Base-by-base conservation (phyloP, 2,329 filamentous ascomycete species). In the Fusarium sublunatum region DNA sequence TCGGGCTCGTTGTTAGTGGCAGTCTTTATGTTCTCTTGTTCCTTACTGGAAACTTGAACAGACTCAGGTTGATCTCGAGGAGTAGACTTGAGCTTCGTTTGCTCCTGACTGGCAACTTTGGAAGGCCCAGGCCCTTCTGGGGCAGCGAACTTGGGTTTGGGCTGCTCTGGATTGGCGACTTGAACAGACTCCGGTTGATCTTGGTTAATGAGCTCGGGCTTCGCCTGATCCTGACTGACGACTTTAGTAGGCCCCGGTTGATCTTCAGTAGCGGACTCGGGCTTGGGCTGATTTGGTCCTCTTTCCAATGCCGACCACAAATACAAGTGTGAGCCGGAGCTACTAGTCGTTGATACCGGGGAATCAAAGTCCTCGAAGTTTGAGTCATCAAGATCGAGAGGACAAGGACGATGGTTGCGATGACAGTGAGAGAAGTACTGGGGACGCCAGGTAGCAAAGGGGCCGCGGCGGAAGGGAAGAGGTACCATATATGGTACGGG, bases 381-480 rank as follows among this genome's bases (percentile, higher is more conserved):
- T n/a, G 52, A 24, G 15, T n/a, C 5, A 2, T 11, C 2, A n/a
- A 61, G 46, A 7, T 59, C 19, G 5, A 65, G 15, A 2, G 28
- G 9, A 11, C 32, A 2, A 5, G 62, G 62, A 3, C 42, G 36
- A 12, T 34, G 43, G 3, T 26, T 8, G 3, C 62, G 57, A 24
- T 13, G 39, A 3, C 41, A 32, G 9, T 65, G 38, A 2, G 48
- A 51, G 31, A 65, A 65, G 24, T 28, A 29, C 0, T 38, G 28
- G 2, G 53, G 31, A 7, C 3, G 35, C 8, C n/a, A 29, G 12
- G 5, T n/a, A 2, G 12, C 13, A 4, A n/a, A n/a, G 13, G 15
- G 31, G 8, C 29, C 8, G 5, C 40, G 24, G 1, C 62, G 44
- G 4, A 65, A 41, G 5, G 62, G 62, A 0, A 65, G 62, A 54